Base-by-base conservation (phyloP, 208 protist genomes). In the Acanthamoeba castellanii region DNA sequence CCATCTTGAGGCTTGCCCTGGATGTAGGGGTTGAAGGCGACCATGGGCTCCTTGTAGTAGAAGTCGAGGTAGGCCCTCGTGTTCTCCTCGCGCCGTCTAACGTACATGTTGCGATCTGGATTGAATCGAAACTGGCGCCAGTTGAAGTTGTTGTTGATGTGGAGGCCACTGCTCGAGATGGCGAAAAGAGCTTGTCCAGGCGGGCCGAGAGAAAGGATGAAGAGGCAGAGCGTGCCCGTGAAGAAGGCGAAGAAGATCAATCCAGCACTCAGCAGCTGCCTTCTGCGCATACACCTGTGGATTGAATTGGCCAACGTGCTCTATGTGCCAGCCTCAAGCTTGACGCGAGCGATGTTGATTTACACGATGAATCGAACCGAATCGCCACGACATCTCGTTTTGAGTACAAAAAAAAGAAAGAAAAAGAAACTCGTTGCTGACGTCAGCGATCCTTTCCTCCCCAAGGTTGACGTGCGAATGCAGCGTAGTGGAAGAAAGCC, bases 21-120 rank as follows among this genome's bases (percentile, higher is more conserved):
- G 45, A 90, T 90, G 84, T 70, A 90, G 59, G 30, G 84, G 34
- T 90, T 90, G 84, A 68, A 66, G 55, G 27, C 84, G 9, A 90
- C 84, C 84, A 90, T 61, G 84, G 84, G 84, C 52, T 90, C 84
- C 59, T 47, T 90, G 84, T 90, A 90, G 59, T 90, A 90, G 84
- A 90, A 90, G 84, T 90, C 84, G 16, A 90, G 52, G 84, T 90
- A 90, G 50, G 84, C 84, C 50, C 84, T 32, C 50, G 84, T 90
- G 84, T 70, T 70, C 72, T 82, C 72, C 37, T 82, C 72, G 37
- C 72, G 72, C 22, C 72, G 72, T 37, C 84, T 9, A 8, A 68
- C 59, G 47, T 90, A 90, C 84, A 90, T 90, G 50, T 90, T 66
- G 55, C 59, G 50, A 30, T 70, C 20, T 13, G 84, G 50, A 37